phyloP scores from a whole-genome alignment of 2,329 filamentous ascomycete species.

The Magnaporthales sp. region DNA sequence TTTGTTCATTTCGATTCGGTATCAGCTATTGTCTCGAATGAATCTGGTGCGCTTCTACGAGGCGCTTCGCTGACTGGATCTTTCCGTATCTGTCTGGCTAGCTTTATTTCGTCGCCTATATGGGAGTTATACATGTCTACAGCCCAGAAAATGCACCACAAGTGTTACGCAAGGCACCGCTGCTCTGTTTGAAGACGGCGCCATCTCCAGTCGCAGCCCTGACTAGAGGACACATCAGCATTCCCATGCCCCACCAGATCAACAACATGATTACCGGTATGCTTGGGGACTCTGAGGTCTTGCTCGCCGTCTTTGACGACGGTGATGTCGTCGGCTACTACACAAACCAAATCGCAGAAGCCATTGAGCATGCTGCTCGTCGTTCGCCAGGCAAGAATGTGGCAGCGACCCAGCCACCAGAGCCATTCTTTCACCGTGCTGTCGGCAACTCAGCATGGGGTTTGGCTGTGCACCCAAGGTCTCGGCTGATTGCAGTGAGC shows the following conservation, averaged over 20 bases:
- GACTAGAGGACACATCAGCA: slow-evolving; percentile 46
- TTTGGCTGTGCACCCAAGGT: slow-evolving; percentile 68
- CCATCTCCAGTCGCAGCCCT: slow-evolving; percentile 27
- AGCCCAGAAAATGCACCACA: slow-evolving; percentile 38
- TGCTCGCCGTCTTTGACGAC: slow-evolving; percentile 62
- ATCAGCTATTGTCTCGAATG: too few species aligned
- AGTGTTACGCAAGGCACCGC: slow-evolving; percentile 36
- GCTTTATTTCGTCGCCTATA: slow-evolving; percentile 54
- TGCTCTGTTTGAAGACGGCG: slow-evolving; percentile 39
- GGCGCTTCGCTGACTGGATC: background rate
- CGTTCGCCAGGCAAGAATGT: slow-evolving; percentile 1
- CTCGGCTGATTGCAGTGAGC: slow-evolving; percentile 79
- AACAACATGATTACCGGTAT: slow-evolving; percentile 64
- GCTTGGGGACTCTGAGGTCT: slow-evolving; percentile 60
- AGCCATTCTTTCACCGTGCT: slow-evolving; percentile 65
- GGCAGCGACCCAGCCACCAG: background rate
- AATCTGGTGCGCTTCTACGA: background rate
- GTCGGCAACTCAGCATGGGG: slow-evolving; percentile 83
- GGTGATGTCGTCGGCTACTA: slow-evolving; percentile 68
- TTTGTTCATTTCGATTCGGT: background rate
- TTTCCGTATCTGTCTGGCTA: slow-evolving; percentile 13
- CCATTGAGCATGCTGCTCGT: slow-evolving; percentile 22
- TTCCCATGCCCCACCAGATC: slow-evolving; percentile 45
- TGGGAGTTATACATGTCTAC: slow-evolving; percentile 48
- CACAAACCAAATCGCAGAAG: slow-evolving; percentile 41